Evolutionary conservation across 2,329 filamentous ascomycete species (phyloP), one percentile per base, ranked within the genome.

Genomic region (Beauveria brongniartii): DNA sequence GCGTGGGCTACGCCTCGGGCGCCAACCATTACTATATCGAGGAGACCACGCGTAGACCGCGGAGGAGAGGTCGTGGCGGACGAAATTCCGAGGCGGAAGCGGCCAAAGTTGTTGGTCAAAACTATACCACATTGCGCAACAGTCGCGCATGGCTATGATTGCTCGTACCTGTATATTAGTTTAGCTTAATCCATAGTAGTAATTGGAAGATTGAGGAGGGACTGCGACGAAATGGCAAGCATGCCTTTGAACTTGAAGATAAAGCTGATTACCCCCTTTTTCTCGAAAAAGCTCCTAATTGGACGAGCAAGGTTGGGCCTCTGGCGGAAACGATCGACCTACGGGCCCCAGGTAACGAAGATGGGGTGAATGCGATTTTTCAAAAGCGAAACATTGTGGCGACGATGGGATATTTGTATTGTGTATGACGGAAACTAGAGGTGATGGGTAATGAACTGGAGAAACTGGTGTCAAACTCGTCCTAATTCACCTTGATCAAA

Each of bases 21-120:
- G 68, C 69, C 7, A 76, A 77, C 37, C 75, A 79, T 57, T 79
- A 75, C 56, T 78, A 74, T 65, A 76, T 79, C 41, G 72, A 76
- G 48, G 74, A 78, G 65, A 73, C 72, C 0, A 37, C 12, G 12
- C 12, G 34, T 37, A 14, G 34, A 16, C 34, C 34, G 34, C 12
- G 34, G 34, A 14, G 12, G 34, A 37, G 34, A 37, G 34, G 34
- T 37, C 34, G 34, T 37, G 5, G 5, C 2, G 34, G 34, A 37
- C 34, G 34, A 16, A 16, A 37, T 37, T 6, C 12, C 5, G 34
- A 37, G 34, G 34, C 34, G 34, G 34, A 37, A 37, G 34, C 34
- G 34, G 34, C 41, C 41, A 20, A 43, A 9, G n/a, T 43, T n/a
- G 40, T n/a, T 10, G n/a, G n/a, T 20, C 41, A 20, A 43, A 37